Percentiles rank a stretch among this genome's conserved stretches.
Conservation (phyloP, 345 rosid genomes). For the Passiflora organensis region DNA sequence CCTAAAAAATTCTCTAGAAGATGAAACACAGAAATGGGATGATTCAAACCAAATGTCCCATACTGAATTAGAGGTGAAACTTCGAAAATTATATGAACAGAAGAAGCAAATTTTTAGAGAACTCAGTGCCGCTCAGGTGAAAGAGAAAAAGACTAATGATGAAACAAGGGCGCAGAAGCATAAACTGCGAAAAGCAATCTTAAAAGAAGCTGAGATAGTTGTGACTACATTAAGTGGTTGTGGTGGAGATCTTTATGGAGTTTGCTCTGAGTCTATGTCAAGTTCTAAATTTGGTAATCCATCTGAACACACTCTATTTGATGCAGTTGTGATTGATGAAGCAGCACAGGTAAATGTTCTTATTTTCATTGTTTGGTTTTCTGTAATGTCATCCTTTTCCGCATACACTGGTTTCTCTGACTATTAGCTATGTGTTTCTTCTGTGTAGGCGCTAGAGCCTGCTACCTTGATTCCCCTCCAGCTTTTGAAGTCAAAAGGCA, state of each 20-base stretch:
- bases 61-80: conserved; percentile 55
- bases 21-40: conserved; percentile 35
- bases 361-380: conserved; percentile 18
- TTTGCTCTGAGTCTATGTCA: conserved; percentile 79
- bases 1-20: conserved; percentile 36
- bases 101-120: conserved; percentile 81
- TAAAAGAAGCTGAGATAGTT: conserved; percentile 93
- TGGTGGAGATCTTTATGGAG: conserved; percentile 94
- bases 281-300: conserved; percentile 62
- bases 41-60: conserved; percentile 58
- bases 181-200: conserved; percentile 71
- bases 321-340: conserved; percentile 93
- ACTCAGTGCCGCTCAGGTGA: conserved; percentile 75
- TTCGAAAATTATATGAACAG: conserved; percentile 69
- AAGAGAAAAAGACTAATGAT: conserved; percentile 65
- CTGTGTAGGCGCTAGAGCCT: conserved; percentile 90
- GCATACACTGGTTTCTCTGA: conserved; percentile 9
- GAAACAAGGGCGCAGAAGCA: conserved; percentile 60
- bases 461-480: conserved; percentile 96
- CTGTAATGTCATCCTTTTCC: conserved; percentile 16
- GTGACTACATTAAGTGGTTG: conserved; percentile 93
- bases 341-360: conserved; percentile 76
- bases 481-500: conserved; percentile 77
- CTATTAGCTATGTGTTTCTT: conserved; percentile 17
- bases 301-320: conserved; percentile 76